Evolutionary conservation across 371 early-diverging fungal species (phyloP), one percentile per base, ranked within the genome.

Genomic region (Mucor piriformis): DNA sequence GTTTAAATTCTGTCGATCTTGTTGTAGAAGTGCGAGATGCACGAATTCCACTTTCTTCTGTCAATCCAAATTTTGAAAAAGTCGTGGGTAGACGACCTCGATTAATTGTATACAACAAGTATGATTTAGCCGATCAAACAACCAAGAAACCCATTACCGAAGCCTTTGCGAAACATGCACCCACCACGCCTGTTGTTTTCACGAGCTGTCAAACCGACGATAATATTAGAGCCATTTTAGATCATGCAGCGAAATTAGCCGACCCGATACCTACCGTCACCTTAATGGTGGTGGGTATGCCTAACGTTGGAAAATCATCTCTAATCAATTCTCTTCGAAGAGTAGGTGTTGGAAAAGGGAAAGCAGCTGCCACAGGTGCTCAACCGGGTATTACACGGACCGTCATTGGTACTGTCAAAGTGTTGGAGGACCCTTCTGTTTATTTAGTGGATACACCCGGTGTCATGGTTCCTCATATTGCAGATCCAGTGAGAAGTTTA

Each of bases 291-390:
- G 92, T 96, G 0, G 98, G 97, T 4, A 90, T 96, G 87, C 98
- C 98, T 1, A 97, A 97, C 65, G 96, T 96, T 23, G 98, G 98
- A 13, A 97, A 97, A 66, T 94, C 95, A 0, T 88, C 95, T 15
- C 57, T 97, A 47, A 92, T 96, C 60, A 97, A 97, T 62, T 81
- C 93, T 0, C 67, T 97, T 54, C 72, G 98, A 35, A 69, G 87
- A 37, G 75, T 87, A 20, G 93, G 92, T 10, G 74, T 88, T 11
- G 81, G 81, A 15, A 83, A 83, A 43, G 86, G 90, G 6, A 95
- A 95, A 68, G 94, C 92, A 4, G 92, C 92, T 2, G 81, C 79
- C 3, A 95, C 95, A 4, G 96, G 95, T 0, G 89, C 90, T 1
- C 82, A 83, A 35, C 95, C 98, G 0, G 98, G 98, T 4, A 90